Conservation (phyloP, 2,329 filamentous ascomycete genomes). For the Neonectria ditissima region DNA sequence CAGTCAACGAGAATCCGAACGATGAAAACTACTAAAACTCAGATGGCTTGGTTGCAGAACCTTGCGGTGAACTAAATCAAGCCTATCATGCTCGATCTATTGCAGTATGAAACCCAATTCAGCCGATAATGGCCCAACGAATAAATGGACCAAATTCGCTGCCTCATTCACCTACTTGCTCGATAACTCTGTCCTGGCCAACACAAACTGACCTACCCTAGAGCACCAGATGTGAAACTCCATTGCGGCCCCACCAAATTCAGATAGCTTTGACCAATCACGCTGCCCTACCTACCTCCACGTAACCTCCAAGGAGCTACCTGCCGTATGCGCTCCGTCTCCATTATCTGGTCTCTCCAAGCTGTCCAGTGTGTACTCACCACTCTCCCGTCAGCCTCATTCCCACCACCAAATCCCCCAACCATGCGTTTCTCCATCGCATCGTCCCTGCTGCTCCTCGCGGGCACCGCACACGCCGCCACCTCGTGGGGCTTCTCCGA, state of each 20-base stretch:
- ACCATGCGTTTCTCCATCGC: slow-evolving; percentile 55
- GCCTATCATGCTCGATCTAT: too few relatives aligned
- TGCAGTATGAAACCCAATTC: too few relatives aligned
- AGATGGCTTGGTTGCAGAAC: too few relatives aligned
- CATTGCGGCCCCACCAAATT: slow-evolving; percentile 26
- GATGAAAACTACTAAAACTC: too few relatives aligned
- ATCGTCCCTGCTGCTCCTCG: slow-evolving; percentile 59
- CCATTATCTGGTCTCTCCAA: slow-evolving; percentile 41
- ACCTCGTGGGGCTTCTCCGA: slow-evolving; percentile 81
- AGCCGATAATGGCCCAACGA: too few relatives aligned
- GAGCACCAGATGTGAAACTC: background rate
- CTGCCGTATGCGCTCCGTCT: slow-evolving; percentile 12
- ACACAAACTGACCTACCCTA: slow-evolving; percentile 13
- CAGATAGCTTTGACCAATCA: slow-evolving; percentile 43
- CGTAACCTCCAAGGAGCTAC: slow-evolving; percentile 43
- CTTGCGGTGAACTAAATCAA: too few relatives aligned
- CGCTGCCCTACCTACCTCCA: slow-evolving; percentile 40
- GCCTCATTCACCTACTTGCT: background rate
- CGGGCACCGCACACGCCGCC: slow-evolving; percentile 63
- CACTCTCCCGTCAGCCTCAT: slow-evolving; percentile 43
- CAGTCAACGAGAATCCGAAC: too few relatives aligned
- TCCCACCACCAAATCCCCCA: slow-evolving; percentile 34
- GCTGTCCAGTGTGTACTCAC: slow-evolving; percentile 51
- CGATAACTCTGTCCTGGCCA: background rate
- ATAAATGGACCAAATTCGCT: background rate